Evolutionary conservation across 352 stramenopile species (phyloP).

Genomic region (Phytophthora pinifolia): DNA sequence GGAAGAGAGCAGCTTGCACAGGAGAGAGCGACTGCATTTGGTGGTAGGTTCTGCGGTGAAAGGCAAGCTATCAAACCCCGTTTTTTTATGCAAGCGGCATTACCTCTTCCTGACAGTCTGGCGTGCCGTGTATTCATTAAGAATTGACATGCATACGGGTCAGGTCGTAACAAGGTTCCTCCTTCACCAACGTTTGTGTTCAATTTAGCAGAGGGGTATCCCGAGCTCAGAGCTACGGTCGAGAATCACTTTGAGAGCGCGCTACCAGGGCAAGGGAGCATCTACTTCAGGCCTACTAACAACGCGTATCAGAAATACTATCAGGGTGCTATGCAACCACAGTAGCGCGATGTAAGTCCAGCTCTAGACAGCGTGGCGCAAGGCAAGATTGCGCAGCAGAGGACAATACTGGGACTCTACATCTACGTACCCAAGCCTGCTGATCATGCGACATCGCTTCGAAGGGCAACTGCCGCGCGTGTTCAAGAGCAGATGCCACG

Average conservation of each 20-base stretch:
- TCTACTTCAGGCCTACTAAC: conserved; percentile 10
- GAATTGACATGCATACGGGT: conserved; percentile 1
- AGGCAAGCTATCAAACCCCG: too few species aligned
- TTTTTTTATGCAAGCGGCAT: too few species aligned
- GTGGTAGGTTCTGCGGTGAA: too few species aligned
- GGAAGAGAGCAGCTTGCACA: too few species aligned
- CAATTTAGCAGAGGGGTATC: conserved; percentile 6
- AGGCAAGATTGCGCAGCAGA: conserved; percentile 9
- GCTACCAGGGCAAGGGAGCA: conserved; percentile 11
- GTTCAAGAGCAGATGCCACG: background rate
- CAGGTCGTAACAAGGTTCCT: conserved; percentile 5
- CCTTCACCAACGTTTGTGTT: conserved; percentile 5
- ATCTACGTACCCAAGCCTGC: conserved; percentile 11
- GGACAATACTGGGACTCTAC: background rate
- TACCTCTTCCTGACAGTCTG: background rate
- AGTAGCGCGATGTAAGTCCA: background rate
- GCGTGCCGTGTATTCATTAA: conserved; percentile 11
- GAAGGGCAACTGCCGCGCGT: background rate
- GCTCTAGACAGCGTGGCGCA: conserved; percentile 6
- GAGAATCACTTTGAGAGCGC: conserved; percentile 10
- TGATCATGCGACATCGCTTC: background rate
- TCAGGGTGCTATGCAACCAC: conserved; percentile 2
- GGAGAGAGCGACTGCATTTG: too few species aligned
- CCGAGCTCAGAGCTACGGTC: background rate
- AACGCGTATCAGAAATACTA: conserved; percentile 12